Evolutionary conservation across 2,329 filamentous ascomycete genomes (phyloP).

Genomic region (Colletotrichum cuscutae): DNA sequence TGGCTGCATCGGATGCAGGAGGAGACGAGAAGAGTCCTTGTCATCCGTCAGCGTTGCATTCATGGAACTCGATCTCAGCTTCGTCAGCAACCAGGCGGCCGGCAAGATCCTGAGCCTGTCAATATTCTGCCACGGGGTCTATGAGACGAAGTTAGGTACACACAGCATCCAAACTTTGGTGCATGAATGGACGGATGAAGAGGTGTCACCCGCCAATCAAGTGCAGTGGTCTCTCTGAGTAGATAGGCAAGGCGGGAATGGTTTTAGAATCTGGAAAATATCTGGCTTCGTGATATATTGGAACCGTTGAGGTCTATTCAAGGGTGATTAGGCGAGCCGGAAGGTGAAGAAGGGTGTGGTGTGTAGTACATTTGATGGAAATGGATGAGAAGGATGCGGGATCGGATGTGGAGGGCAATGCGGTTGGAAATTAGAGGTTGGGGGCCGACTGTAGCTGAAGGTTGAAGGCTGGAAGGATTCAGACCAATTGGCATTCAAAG

Average conservation of each 20-base stretch:
- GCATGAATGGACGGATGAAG: neutral
- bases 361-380: neutral
- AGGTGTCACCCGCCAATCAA: neutral
- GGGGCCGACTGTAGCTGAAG: neutral
- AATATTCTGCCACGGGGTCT: neutral
- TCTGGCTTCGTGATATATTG: neutral
- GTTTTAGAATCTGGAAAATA: neutral
- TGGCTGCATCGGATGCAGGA: slow-evolving; percentile 13
- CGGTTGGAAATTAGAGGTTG: neutral
- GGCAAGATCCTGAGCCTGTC: slow-evolving; percentile 17
- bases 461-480: neutral
- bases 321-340: neutral
- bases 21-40: slow-evolving; percentile 2
- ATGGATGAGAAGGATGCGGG: neutral
- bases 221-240: neutral
- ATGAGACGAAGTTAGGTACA: neutral
- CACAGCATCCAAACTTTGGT: neutral
- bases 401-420: neutral
- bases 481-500: neutral
- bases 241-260: neutral
- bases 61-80: neutral
- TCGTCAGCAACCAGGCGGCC: slow-evolving; percentile 18
- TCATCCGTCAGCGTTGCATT: slow-evolving; percentile 25
- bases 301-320: neutral
- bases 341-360: neutral